phyloP scores from a whole-genome alignment of 1,284 basidiomycete species.

The Leucoagaricus sp. region DNA sequence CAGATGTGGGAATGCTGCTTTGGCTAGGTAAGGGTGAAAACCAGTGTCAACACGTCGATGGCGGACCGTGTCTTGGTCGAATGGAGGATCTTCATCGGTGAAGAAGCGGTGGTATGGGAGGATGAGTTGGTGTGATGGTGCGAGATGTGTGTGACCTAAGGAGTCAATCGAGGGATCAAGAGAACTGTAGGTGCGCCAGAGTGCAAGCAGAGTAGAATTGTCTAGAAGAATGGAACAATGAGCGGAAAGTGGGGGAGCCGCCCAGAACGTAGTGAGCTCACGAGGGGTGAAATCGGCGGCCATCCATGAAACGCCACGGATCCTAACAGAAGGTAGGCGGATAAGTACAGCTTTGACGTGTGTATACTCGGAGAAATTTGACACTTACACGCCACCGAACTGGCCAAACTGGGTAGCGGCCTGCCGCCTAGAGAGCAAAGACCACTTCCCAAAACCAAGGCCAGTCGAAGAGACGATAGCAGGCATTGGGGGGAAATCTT shows the following conservation, averaged over 20 bases:
- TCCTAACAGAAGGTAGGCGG: slow-evolving; percentile 35
- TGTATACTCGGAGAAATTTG: too few species aligned
- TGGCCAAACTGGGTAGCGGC: slow-evolving; percentile 53
- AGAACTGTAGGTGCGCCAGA: slow-evolving; percentile 79
- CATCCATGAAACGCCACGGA: slow-evolving; percentile 60
- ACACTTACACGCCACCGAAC: slow-evolving; percentile 59
- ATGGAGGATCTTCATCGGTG: slow-evolving; percentile 46
- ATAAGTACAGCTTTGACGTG: too few species aligned
- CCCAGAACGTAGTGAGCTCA: slow-evolving; percentile 30
- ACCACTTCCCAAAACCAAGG: slow-evolving; percentile 65
- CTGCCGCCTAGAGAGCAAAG: slow-evolving; percentile 54
- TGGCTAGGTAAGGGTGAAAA: slow-evolving; percentile 62
- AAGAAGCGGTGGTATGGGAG: slow-evolving; percentile 68
- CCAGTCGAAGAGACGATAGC: slow-evolving; percentile 51
- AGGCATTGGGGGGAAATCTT: slow-evolving; percentile 49
- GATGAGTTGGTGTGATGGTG: slow-evolving; percentile 70
- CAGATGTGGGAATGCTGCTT: slow-evolving; percentile 74
- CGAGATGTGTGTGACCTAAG: slow-evolving; percentile 57
- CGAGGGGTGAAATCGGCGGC: slow-evolving; percentile 48
- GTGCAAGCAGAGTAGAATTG: slow-evolving; percentile 73
- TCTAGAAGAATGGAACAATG: slow-evolving; percentile 35
- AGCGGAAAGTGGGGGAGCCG: not conserved
- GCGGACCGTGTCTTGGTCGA: slow-evolving; percentile 43
- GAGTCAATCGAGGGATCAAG: slow-evolving; percentile 58
- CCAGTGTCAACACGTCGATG: slow-evolving; percentile 54